Conservation (phyloP, 495 filamentous ascomycete genomes). For the Podospora fimiseda region DNA sequence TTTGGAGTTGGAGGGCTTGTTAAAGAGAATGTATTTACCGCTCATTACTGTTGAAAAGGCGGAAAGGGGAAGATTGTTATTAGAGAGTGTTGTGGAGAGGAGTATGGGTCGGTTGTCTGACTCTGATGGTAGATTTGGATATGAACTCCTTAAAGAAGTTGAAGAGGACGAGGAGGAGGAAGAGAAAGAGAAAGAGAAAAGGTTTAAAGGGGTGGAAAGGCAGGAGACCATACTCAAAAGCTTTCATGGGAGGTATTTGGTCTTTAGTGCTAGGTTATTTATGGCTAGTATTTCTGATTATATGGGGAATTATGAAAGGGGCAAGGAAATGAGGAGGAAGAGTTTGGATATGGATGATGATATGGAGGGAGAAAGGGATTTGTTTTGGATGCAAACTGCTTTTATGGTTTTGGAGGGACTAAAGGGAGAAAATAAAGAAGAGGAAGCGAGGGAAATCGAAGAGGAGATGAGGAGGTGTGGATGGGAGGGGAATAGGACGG, state of each 20-base stretch:
- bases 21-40: slow-evolving; percentile 27
- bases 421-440: neutral
- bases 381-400: slow-evolving; percentile 28
- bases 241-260: slow-evolving; percentile 24
- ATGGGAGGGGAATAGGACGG: neutral
- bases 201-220: slow-evolving; percentile 1
- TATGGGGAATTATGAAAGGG: slow-evolving; percentile 9
- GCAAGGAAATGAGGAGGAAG: slow-evolving; percentile 5
- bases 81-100: no score
- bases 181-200: neutral
- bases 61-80: slow-evolving; percentile 10
- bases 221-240: neutral
- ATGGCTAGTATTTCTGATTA: slow-evolving; percentile 22
- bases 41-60: slow-evolving; percentile 16
- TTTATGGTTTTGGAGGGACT: slow-evolving; percentile 18
- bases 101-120: no score
- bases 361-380: slow-evolving; percentile 9
- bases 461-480: neutral
- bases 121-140: no score
- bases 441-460: neutral
- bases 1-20: slow-evolving; percentile 20
- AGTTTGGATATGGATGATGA: slow-evolving; percentile 9
- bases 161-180: slow-evolving; percentile 7
- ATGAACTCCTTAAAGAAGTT: no score
- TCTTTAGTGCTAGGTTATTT: slow-evolving; percentile 24